Evolutionary conservation across 1,139 yeast genomes (phyloP), one percentile per base, ranked within the genome.

Genomic region (Torulaspora pretoriensis): DNA sequence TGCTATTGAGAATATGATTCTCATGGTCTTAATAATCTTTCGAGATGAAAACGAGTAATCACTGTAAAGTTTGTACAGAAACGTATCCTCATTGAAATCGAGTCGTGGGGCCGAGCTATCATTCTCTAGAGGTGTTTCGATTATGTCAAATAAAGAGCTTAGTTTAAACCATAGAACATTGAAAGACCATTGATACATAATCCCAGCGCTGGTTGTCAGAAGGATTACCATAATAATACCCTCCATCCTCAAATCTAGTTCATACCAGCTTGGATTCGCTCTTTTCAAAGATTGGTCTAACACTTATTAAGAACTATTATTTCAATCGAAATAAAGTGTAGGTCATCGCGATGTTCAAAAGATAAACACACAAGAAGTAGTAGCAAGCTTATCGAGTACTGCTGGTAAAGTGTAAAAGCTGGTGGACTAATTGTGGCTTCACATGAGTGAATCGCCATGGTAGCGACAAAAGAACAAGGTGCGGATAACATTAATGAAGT

Each of bases 21-120:
- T 47, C 12, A 60, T 49, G 14, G 42, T 40, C 10, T 43, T 44
- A 8, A 46, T 30, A 2, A 61, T 32, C 25, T 40, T 51, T 17
- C 48, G 45, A 2, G 66, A 63, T 5, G 65, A 50, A 2, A 62
- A 40, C 2, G 65, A 56, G 46, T 62, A 62, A 40, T 58, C 61
- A 4, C 58, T 48, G 47, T 61, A 59, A 16, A 63, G 52, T 30
- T 56, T 63, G 43, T 54, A 53, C 8, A 59, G 40, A 38, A 61
- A 61, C 2, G 50, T 42, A 25, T 43, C 43, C 13, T 44, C 50
- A 22, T 47, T 43, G 25, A 40, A 12, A 8, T 44, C 50, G 13
- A 45, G 27, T 17, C 14, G 25, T 5, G 49, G 48, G 24, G 32
- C 19, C 6, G 23, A 32, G 5, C 25, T 31, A 14, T 34, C 30